Evolutionary conservation across 768 basidiomycete species (phyloP).

Genomic region (Trametes cinnabarina): DNA sequence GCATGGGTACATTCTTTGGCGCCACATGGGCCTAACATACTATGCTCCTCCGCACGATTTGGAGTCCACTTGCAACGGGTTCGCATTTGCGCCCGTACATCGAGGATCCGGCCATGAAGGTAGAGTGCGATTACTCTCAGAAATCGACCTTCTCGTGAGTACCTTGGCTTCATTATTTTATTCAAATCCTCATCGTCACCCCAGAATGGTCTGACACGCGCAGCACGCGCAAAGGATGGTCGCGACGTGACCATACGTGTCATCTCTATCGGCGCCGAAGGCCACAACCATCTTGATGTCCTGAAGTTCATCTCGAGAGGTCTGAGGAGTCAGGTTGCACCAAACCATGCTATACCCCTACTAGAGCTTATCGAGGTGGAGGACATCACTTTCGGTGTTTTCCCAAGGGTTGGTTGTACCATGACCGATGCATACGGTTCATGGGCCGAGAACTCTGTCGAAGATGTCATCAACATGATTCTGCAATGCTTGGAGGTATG

Average conservation of each 20-base stretch:
- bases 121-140: not conserved
- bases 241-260: conserved; percentile 11
- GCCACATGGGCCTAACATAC: not conserved
- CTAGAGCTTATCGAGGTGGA: conserved; percentile 27
- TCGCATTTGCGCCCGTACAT: not conserved
- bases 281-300: conserved; percentile 19
- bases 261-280: not conserved
- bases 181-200: not conserved
- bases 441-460: conserved; percentile 32
- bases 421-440: conserved; percentile 12
- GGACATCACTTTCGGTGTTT: conserved; percentile 31
- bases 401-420: conserved; percentile 24
- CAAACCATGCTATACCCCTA: conserved; percentile 32
- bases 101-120: not conserved
- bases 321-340: conserved; percentile 1
- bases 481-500: conserved; percentile 32
- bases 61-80: not conserved
- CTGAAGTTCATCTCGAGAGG: conserved; percentile 24
- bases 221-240: not conserved
- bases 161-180: not conserved
- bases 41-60: not conserved
- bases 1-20: not conserved
- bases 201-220: not conserved
- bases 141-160: not conserved
- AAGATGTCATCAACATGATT: conserved; percentile 32